Evolutionary conservation across 1,139 yeast genomes (phyloP).

Genomic region (Yamadazyma siamensis): DNA sequence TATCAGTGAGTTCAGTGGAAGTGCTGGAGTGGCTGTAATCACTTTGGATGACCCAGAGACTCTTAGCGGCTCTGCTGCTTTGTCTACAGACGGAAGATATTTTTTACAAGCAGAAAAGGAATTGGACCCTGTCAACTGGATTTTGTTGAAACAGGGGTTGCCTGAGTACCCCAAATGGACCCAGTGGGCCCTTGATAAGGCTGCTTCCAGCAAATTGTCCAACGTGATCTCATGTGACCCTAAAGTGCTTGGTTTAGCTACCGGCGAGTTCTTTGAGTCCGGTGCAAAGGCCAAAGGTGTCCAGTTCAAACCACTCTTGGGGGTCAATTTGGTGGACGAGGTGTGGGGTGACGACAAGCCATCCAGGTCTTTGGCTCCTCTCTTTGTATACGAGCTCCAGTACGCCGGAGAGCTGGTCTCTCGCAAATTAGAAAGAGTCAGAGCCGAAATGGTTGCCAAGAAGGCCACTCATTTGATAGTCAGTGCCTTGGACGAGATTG

Average conservation of each 20-base stretch:
- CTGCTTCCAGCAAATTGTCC: conserved; percentile 29
- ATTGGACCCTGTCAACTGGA: conserved; percentile 34
- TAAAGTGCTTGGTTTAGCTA: conserved; percentile 27
- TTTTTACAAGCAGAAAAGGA: conserved; percentile 47
- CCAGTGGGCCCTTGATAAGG: conserved; percentile 33
- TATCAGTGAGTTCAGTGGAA: conserved; percentile 54
- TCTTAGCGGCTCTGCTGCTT: conserved; percentile 39
- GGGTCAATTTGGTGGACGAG: conserved; percentile 33
- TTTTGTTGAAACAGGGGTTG: conserved; percentile 36
- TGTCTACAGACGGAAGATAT: conserved; percentile 58
- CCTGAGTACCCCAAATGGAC: conserved; percentile 38
- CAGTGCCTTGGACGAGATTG: conserved; percentile 50
- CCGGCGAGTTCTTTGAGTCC: conserved; percentile 33
- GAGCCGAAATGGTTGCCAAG: conserved; percentile 20
- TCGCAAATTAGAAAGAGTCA: conserved; percentile 28
- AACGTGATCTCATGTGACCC: conserved; percentile 42
- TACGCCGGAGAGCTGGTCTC: conserved; percentile 44
- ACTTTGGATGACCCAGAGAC: conserved; percentile 33
- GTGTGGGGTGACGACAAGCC: conserved; percentile 45
- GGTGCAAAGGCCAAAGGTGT: conserved; percentile 20
- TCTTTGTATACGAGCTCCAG: conserved; percentile 36
- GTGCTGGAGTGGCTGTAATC: conserved; percentile 54
- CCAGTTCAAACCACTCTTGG: conserved; percentile 29
- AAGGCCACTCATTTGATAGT: conserved; percentile 31
- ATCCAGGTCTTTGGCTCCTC: conserved; percentile 30